phyloP scores from a whole-genome alignment of 495 filamentous ascomycete genomes.

The Penicillium argentinense region DNA sequence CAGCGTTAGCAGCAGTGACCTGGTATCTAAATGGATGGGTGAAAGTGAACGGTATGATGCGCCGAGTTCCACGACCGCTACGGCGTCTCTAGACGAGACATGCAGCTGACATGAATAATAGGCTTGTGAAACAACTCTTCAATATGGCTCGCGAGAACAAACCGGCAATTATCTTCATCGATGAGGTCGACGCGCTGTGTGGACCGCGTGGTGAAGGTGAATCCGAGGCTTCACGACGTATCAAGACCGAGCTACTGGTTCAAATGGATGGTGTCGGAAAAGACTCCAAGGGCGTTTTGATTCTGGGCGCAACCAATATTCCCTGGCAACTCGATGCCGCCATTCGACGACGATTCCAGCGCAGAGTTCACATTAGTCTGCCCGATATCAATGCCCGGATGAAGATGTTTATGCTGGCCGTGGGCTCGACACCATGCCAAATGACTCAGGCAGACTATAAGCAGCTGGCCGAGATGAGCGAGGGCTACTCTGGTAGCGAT shows the following conservation, averaged over 20 bases:
- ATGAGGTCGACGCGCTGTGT: conserved; percentile 97
- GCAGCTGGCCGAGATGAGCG: conserved; percentile 74
- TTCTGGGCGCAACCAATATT: conserved; percentile 97
- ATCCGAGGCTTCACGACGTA: conserved; percentile 92
- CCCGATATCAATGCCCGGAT: conserved; percentile 86
- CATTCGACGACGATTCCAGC: conserved; percentile 93
- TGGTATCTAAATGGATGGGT: conserved; percentile 99
- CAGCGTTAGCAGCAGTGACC: conserved; percentile 92
- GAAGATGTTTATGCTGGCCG: conserved; percentile 94
- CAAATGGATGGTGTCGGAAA: conserved; percentile 99
- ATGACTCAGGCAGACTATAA: conserved; percentile 76
- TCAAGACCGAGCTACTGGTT: conserved; percentile 97
- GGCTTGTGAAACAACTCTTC: conserved; percentile 95
- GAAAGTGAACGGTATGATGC: conserved; percentile 82
- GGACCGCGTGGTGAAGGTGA: conserved; percentile 96
- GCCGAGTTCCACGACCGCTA: background rate
- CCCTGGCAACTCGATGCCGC: conserved; percentile 99
- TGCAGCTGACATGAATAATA: conserved; percentile 35
- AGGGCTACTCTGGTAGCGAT: conserved; percentile 94
- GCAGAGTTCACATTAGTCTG: conserved; percentile 90
- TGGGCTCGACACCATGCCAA: conserved; percentile 88
- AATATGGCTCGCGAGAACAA: conserved; percentile 98
- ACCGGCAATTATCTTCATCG: conserved; percentile 98
- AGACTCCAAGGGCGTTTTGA: conserved; percentile 88
- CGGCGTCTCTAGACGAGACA: background rate